These are phyloP conservation scores for Xerocomus spinulosus DNA, from an alignment of 768 basidiomycete species.

Conservation along the genomic window DNA sequence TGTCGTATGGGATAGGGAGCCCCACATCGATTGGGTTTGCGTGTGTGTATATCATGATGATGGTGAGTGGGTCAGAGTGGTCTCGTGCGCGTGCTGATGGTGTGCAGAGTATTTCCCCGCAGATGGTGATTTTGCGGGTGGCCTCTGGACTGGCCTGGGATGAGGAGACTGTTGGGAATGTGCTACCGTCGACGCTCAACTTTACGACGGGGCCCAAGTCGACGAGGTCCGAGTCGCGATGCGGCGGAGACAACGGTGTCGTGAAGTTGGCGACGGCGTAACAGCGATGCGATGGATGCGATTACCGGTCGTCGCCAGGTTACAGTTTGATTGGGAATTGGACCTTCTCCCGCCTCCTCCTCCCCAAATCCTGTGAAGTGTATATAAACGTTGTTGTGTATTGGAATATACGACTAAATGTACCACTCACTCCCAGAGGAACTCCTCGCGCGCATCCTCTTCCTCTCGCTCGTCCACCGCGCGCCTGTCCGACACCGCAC, in stretches of 20 bases:
- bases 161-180: slow-evolving; percentile 6
- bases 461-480: slow-evolving; percentile 23
- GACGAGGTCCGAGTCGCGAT: background rate
- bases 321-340: slow-evolving; percentile 10
- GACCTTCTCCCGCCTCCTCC: background rate
- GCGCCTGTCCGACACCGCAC: slow-evolving; percentile 23
- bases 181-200: slow-evolving; percentile 6
- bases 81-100: background rate
- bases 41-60: slow-evolving; percentile 21
- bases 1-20: slow-evolving; percentile 18
- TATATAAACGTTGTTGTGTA: slow-evolving; percentile 6
- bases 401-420: background rate
- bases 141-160: slow-evolving; percentile 17
- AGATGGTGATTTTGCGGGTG: slow-evolving; percentile 23
- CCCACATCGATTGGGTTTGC: slow-evolving; percentile 10
- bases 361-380: background rate
- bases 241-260: background rate
- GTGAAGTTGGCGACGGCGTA: background rate
- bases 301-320: slow-evolving; percentile 1
- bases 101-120: slow-evolving; percentile 22
- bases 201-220: slow-evolving; percentile 2
- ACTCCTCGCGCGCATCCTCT: slow-evolving; percentile 45
- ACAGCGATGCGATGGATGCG: background rate
- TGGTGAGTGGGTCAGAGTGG: slow-evolving; percentile 10
- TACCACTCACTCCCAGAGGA: slow-evolving; percentile 33